Base-by-base conservation (phyloP, 2,329 filamentous ascomycete genomes). In the Cryphonectria japonica region DNA sequence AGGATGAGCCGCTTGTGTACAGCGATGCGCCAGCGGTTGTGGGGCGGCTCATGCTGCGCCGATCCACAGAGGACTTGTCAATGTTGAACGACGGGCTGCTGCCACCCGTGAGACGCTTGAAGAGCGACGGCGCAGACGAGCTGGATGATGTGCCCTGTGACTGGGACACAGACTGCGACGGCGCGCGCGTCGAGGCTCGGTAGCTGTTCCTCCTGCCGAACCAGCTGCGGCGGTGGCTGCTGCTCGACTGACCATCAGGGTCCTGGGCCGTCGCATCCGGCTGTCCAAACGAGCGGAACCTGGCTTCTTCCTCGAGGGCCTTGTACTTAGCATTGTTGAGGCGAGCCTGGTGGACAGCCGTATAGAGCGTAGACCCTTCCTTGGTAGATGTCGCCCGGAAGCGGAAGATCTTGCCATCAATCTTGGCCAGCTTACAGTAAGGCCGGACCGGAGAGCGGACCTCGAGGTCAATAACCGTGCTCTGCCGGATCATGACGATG, bases 321-420 rank as follows among this genome's bases (percentile, higher is more conserved):
- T 88, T 94, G 82, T 95, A 98, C 69, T 94, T 95, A 68, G 94
- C 92, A 78, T 98, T 98, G 82, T 97, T 93, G 79, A 97, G 92
- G 64, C 96, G 92, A 29, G 95, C 91, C 72, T 92, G 88, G 80
- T 98, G 97, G 73, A 98, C 95, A 60, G 95, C 88, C 77, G 88
- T 88, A 81, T 98, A 99, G 5, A 99, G 85, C 50, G 88, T 87
- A 74, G 92, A 91, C 78, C 95, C 97, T 73, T 98, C 95, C 60
- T 89, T 87, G 2, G 90, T 86, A 63, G 88, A 93, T 59, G 91
- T 85, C 64, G 93, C 93, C 59, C 96, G 92, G 87, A 98, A 96
- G 85, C 97, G 95, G 82, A 97, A 93, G 78, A 97, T 96, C 76
- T 83, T 85, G 43, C 86, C 86, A 19, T 90, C 91, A 66, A 91